These are phyloP conservation scores for Fusarium buharicum DNA, from an alignment of 2,329 filamentous ascomycete species.

Conservation along the genomic window DNA sequence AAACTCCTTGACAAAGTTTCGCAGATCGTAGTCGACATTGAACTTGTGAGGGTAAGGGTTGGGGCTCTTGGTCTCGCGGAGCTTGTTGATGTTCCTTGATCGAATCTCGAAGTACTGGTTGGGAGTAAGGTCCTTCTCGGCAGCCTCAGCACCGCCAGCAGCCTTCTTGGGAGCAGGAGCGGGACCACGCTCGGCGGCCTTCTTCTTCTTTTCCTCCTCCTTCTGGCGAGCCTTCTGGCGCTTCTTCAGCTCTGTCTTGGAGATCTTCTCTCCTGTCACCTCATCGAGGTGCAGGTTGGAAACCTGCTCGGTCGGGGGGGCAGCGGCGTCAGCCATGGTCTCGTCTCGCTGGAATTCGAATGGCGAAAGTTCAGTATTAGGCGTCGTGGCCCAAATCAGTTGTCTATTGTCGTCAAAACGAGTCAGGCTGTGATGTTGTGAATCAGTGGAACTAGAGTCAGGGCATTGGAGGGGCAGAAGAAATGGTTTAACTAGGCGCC, in stretches of 20 bases:
- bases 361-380: slow-evolving; percentile 25
- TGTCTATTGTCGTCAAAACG: slow-evolving; percentile 34
- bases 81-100: slow-evolving; percentile 73
- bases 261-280: slow-evolving; percentile 87
- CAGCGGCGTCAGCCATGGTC: slow-evolving; percentile 50
- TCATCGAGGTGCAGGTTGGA: slow-evolving; percentile 88
- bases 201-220: slow-evolving; percentile 89
- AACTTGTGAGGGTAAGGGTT: slow-evolving; percentile 87
- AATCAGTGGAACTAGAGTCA: slow-evolving; percentile 44
- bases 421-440: slow-evolving; percentile 41
- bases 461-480: slow-evolving; percentile 48
- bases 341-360: slow-evolving; percentile 28
- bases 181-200: slow-evolving; percentile 80
- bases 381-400: slow-evolving; percentile 24
- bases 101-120: slow-evolving; percentile 94
- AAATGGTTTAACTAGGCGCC: slow-evolving; percentile 35
- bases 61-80: slow-evolving; percentile 53
- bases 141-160: slow-evolving; percentile 66
- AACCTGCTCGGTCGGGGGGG: slow-evolving; percentile 60
- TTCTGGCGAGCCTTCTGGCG: slow-evolving; percentile 89
- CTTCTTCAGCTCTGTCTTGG: slow-evolving; percentile 93
- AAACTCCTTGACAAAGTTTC: slow-evolving; percentile 82
- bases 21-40: slow-evolving; percentile 83
- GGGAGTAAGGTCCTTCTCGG: slow-evolving; percentile 66
- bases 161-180: slow-evolving; percentile 64